Evolutionary conservation across 768 basidiomycete genomes (phyloP).

Genomic region (Kwoniella bestiolae): DNA sequence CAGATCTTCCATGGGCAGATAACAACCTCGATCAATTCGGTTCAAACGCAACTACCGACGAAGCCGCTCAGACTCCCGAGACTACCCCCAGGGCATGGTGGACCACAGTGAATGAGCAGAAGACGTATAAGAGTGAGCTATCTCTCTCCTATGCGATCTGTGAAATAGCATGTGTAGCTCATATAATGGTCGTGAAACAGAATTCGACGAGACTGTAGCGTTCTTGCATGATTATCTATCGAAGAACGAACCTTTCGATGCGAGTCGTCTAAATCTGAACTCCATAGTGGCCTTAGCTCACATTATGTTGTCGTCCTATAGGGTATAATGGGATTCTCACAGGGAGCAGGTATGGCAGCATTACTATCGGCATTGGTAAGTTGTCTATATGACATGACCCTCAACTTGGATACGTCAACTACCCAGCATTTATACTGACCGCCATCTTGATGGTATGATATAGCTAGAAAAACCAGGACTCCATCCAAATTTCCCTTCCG

Average conservation of each 20-base stretch:
- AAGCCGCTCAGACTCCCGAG: conserved; percentile 50
- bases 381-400: neutral
- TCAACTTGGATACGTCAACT: no score
- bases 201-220: conserved; percentile 50
- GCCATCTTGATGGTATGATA: neutral
- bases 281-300: neutral
- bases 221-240: conserved; percentile 51
- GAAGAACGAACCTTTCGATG: conserved; percentile 52
- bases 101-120: conserved; percentile 42
- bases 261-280: conserved; percentile 16
- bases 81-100: conserved; percentile 57
- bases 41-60: conserved; percentile 48
- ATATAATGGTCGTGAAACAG: conserved; percentile 3
- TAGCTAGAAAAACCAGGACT: conserved; percentile 52
- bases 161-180: neutral
- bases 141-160: neutral
- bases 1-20: conserved; percentile 50
- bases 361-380: conserved; percentile 50
- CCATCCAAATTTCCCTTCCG: conserved; percentile 42
- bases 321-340: conserved; percentile 56
- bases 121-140: conserved; percentile 42
- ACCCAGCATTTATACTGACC: no score
- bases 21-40: conserved; percentile 50
- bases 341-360: conserved; percentile 56
- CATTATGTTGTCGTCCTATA: neutral